Conservation (phyloP, 2,329 filamentous ascomycete species). For the Pseudogymnoascus destructans region DNA sequence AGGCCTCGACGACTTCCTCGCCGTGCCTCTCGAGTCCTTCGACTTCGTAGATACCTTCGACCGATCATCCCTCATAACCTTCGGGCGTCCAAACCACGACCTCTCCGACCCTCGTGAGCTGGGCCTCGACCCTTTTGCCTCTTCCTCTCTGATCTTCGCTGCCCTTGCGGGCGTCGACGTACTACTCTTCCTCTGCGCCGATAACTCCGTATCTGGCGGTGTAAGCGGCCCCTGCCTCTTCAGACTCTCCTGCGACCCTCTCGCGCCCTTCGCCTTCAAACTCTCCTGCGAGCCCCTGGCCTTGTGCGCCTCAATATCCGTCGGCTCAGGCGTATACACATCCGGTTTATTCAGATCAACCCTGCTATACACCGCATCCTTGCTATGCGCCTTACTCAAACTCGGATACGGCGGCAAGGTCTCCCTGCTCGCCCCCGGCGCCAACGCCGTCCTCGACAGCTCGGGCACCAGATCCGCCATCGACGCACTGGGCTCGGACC, state of each 20-base stretch:
- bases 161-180: constrained; percentile 24
- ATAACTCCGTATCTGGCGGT: constrained; percentile 50
- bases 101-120: constrained; percentile 33
- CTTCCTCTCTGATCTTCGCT: constrained; percentile 29
- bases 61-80: constrained; percentile 30
- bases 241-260: constrained; percentile 19
- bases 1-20: constrained; percentile 30
- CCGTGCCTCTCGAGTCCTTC: constrained; percentile 43
- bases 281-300: constrained; percentile 35
- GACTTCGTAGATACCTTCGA: constrained; percentile 43
- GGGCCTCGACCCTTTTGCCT: constrained; percentile 27
- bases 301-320: constrained; percentile 46
- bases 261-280: constrained; percentile 30
- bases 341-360: constrained; percentile 20
- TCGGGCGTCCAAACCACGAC: constrained; percentile 28
- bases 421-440: constrained; percentile 22
- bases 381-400: constrained; percentile 85
- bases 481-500: constrained; percentile 18
- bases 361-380: constrained; percentile 59
- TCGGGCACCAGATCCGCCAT: constrained; percentile 39
- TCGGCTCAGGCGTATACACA: constrained; percentile 56
- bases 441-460: constrained; percentile 27
- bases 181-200: constrained; percentile 28
- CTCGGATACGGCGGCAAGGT: constrained; percentile 61
- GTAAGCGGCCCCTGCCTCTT: constrained; percentile 44